Evolutionary conservation across 129 eudicot species (phyloP), one percentile per base, ranked within the genome.

Genomic region (Pulicaria dysenterica): DNA sequence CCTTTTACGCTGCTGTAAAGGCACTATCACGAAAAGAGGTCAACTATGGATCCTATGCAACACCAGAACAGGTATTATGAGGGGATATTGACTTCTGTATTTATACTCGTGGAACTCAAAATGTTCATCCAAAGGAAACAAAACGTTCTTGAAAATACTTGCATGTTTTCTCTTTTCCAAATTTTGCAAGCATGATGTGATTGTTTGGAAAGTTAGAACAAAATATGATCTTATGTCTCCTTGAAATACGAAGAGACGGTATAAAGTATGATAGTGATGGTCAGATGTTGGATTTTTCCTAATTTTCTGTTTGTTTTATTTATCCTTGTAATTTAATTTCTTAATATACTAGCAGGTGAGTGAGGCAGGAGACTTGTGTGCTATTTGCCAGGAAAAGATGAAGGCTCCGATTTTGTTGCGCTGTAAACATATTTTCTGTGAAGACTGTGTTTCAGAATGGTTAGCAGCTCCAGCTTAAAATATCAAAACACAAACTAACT

Each of bases 381-480:
- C 96, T 54, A 90, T 90, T 67, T 90, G 96, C 81, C 96, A 90
- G 83, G 96, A 87, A 82, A 90, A 90, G 87, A 82, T 90, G 94
- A 84, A 90, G 64, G 79, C 82, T 24, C 96, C 96, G 12, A 85
- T 87, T 77, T 75, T 90, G 56, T 71, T 90, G 77, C 75, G 87
- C 10, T 87, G 96, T 80, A 90, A 87, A 77, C 96, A 89, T 66
- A 81, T 89, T 24, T 89, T 89, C 64, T 89, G 96, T 19, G 96
- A 89, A 76, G 97, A 91, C 66, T 90, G 96, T 64, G 94, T 85
- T 38, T 90, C 94, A 1, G 96, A 90, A 85, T 90, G 96, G 96
- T 90, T 39, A 69, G 84, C 40, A 55, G 24, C 13, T 54, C 42
- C 42, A 14, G 6, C 24, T 16, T 17, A 45, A 7, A 45, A 12